These are phyloP conservation scores for Candida koratica DNA, from an alignment of 805 yeast genomes.

Conservation along the genomic window DNA sequence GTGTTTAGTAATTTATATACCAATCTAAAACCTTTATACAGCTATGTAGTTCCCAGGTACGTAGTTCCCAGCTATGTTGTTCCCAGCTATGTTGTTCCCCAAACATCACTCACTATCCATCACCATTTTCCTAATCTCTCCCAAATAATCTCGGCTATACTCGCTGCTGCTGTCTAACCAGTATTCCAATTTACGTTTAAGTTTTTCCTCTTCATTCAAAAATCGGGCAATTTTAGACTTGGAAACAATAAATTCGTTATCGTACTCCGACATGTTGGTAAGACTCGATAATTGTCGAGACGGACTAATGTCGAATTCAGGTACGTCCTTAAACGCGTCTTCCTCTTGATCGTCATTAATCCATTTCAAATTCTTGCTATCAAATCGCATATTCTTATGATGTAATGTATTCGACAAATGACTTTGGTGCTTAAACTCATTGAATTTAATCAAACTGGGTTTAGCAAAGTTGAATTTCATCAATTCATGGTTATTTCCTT, in stretches of 20 bases:
- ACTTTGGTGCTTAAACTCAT: slow-evolving; percentile 20
- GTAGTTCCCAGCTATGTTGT: too few relatives aligned
- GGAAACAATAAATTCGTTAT: slow-evolving; percentile 26
- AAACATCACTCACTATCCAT: slow-evolving; percentile 26
- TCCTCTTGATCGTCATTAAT: slow-evolving; percentile 35
- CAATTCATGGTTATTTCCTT: slow-evolving; percentile 60
- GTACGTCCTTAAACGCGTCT: slow-evolving; percentile 48
- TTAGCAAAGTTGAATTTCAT: slow-evolving; percentile 37
- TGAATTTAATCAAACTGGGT: slow-evolving; percentile 36
- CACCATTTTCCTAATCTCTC: slow-evolving; percentile 44
- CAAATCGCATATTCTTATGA: slow-evolving; percentile 52
- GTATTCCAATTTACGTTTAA: slow-evolving; percentile 30
- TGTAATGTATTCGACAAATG: slow-evolving; percentile 7
- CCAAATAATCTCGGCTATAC: slow-evolving; percentile 26
- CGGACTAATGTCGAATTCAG: slow-evolving; percentile 31
- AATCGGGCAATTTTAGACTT: slow-evolving; percentile 29
- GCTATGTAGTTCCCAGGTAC: not conserved
- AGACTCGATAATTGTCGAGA: slow-evolving; percentile 31
- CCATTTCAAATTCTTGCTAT: slow-evolving; percentile 56
- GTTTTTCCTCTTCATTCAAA: slow-evolving; percentile 33
- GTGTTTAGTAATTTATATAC: too few relatives aligned
- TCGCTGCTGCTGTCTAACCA: slow-evolving; percentile 35
- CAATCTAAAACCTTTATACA: not conserved
- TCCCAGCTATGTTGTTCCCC: not conserved
- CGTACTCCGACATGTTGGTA: slow-evolving; percentile 19